phyloP scores from a whole-genome alignment of 2,329 filamentous ascomycete species.

The Chalara sp. region DNA sequence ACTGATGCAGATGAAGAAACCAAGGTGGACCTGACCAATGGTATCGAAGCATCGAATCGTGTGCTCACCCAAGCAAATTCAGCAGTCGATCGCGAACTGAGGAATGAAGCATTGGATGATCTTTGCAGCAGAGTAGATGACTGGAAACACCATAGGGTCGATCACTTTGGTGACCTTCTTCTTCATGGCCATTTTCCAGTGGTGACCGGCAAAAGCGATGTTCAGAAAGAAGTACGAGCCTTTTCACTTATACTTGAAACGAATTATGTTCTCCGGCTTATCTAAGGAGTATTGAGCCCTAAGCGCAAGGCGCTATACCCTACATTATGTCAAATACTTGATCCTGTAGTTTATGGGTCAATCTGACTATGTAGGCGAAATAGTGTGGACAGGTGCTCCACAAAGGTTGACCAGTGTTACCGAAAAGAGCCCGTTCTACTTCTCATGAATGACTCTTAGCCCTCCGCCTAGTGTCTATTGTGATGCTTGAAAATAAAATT shows the following conservation, averaged over 20 bases:
- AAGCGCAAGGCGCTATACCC: conserved; percentile 16
- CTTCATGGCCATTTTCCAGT: conserved; percentile 89
- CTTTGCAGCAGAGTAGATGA: conserved; percentile 81
- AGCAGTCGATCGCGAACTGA: conserved; percentile 80
- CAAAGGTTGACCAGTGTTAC: no score
- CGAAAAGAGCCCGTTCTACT: no score
- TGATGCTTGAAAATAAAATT: not conserved
- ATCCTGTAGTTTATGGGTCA: no score
- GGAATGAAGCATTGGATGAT: conserved; percentile 77
- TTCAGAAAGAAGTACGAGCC: conserved; percentile 64
- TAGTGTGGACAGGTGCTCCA: no score
- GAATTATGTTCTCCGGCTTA: conserved; percentile 7
- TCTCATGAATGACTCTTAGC: no score
- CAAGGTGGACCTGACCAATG: conserved; percentile 65
- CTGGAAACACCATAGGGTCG: conserved; percentile 89
- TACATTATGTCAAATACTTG: no score
- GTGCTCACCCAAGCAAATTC: conserved; percentile 83
- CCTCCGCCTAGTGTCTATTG: no score
- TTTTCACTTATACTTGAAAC: conserved; percentile 8
- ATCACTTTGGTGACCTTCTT: conserved; percentile 84
- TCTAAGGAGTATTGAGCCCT: conserved; percentile 2
- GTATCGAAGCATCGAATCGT: conserved; percentile 75
- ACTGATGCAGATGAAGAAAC: conserved; percentile 63
- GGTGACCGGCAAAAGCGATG: conserved; percentile 80
- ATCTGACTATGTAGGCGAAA: no score